Base-by-base conservation (phyloP, 371 early-diverging fungal genomes). In the Lichtheimia ornata region DNA sequence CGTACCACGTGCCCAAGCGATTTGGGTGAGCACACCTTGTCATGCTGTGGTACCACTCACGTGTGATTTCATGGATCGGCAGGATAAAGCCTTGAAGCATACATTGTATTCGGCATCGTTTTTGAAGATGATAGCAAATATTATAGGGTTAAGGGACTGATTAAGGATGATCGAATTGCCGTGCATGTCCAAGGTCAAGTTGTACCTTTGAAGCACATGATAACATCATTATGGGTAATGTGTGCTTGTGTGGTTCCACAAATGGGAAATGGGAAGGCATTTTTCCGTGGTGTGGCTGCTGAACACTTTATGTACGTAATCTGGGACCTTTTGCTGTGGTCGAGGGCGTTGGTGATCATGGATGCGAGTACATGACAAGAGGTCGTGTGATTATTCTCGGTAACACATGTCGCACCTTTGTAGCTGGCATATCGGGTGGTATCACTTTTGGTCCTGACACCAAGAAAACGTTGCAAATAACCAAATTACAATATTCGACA, bases 301-400 rank as follows among this genome's bases (percentile, higher is more conserved):
- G 98, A 98, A 77, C 91, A 97, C 97, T 98, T 84, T 91, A 93
- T 62, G 97, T 98, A 50, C 89, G 97, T 70, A 97, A 97, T 81
- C 95, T 95, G 7, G 98, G 98, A 61, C 97, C 97, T 18, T 78
- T 74, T 51, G 96, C 96, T 35, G 97, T 98, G 1, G 91, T 94
- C 54, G 97, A 98, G 79, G 98, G 98, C 61, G 90, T 92, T 6
- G 97, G 98, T 59, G 97, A 97, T 78, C 98, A 98, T 72, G 97
- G 97, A 50, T 97, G 96, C 77, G 98, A 98, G 81, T 98, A 97
- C 83, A 96, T 96, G 97, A 96, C 97, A 15, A 95, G 94, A 25
- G 97, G 96, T 35, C 83, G 92, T n/a, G 90, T 89, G 20, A 81
- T 96, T 35, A 86, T 95, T 50, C 81, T 96, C 2, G 95, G 95